Evolutionary conservation across 306 rosid genomes (phyloP), one percentile per base, ranked within the genome.

Genomic region (Elaeagnus macrophylla): DNA sequence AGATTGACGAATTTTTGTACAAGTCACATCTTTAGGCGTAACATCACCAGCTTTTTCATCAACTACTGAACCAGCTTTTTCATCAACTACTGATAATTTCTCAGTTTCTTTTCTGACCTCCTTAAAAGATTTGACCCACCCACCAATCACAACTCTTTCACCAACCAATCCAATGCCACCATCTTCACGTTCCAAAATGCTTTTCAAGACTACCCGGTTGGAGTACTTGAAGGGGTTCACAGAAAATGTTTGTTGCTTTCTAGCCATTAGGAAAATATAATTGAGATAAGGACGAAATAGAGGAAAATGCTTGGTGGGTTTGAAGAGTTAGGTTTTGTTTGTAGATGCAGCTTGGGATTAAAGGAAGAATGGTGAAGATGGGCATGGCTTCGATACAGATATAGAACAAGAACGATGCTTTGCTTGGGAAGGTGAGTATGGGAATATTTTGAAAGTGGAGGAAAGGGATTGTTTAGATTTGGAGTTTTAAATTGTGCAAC

Each of bases 91-190:
- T n/a, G n/a, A n/a, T n/a, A n/a, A n/a, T n/a, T n/a, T n/a, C n/a
- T n/a, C n/a, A 0, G 67, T 13, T 1, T 72, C 55, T 64, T 70
- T 66, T 43, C 7, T 47, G 13, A 65, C 73, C 56, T 75, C 94
- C 75, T 73, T 82, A n/a, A 94, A 74, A 20, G 96, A 80, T 73
- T 69, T 93, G 9, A 93, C 89, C 99, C 99, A 93, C 1, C 95
- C 99, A 9, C 99, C 99, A 1, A 93, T 57, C 7, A 84, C 67
- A 19, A 80, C 67, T 54, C 74, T 77, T 45, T 57, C 72, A 15
- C 75, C 93, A 9, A 65, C 39, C 41, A 80, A 61, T 35, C 68
- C 71, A 9, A 62, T 3, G 2, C 81, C 79, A 0, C 54, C 77
- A 9, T 79, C 74, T 2, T 7, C 8, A 7, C 75, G 39, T 6